A percentile compares a stretch with the other conserved stretches of the same genome.
These are phyloP conservation scores for Pinus tabuliformis DNA, from an alignment of 75 land plant genomes.

Conservation along the genomic window DNA sequence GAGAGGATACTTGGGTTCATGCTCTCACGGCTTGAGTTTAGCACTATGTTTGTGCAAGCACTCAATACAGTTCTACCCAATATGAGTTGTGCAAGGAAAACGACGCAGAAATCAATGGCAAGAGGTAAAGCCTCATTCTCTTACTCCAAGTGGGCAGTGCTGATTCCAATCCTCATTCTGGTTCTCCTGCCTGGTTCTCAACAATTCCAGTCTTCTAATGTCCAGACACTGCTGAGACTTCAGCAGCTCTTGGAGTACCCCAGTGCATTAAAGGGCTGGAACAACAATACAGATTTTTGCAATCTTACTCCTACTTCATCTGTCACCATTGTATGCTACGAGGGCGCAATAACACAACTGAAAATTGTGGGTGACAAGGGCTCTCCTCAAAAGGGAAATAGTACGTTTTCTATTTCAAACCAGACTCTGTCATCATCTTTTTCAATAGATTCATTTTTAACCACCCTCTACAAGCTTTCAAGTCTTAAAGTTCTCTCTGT, in stretches of 20 bases:
- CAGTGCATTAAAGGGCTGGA: constrained; percentile 35
- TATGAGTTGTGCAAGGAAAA: no score
- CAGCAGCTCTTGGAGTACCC: constrained; percentile 55
- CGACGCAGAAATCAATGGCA: constrained; percentile 1
- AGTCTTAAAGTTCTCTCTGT: constrained; percentile 68
- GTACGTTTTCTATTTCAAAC: constrained; percentile 7
- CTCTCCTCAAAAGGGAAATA: constrained; percentile 17
- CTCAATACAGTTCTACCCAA: no score
- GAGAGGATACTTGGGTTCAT: no score
- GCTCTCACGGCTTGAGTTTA: no score
- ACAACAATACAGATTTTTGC: constrained; percentile 56
- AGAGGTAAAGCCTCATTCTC: not conserved
- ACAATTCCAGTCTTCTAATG: constrained; percentile 41
- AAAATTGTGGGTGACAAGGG: constrained; percentile 72
- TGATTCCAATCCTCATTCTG: constrained; percentile 16
- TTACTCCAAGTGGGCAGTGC: not conserved
- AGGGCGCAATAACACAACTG: constrained; percentile 64
- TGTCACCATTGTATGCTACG: constrained; percentile 65
- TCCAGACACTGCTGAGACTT: constrained; percentile 42
- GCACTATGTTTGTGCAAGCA: no score
- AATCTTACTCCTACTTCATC: constrained; percentile 30
- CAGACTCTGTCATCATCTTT: constrained; percentile 37
- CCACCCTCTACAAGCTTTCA: constrained; percentile 30
- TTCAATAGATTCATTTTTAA: constrained; percentile 46
- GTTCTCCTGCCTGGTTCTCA: constrained; percentile 15